Evolutionary conservation across 2,329 filamentous ascomycete species (phyloP), one percentile per base, ranked within the genome.

Genomic region (Plenodomus lindquistii): DNA sequence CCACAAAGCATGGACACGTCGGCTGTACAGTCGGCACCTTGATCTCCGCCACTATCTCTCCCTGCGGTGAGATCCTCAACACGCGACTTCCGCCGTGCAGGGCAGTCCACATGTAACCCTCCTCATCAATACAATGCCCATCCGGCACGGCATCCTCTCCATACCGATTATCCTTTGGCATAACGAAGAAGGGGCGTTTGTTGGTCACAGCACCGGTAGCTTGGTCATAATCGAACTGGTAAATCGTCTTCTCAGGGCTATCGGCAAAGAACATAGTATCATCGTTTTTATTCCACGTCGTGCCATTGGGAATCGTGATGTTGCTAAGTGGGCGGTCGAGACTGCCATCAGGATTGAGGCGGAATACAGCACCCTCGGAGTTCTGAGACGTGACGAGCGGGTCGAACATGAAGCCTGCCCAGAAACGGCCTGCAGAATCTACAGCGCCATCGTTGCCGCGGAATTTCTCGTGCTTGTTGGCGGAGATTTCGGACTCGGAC

Each of bases 51-150:
- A 92, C 78, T 22, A 96, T 73, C 62, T 85, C 76, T 2, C 90
- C 91, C 42, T 81, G 72, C 4, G 85, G 83, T 40, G 81, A 84
- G 64, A 96, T 86, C 69, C 88, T 84, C 57, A 96, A 75, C 19
- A 96, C 89, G 51, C 84, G 82, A 50, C 82, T 78, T 54, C 87
- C 88, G 44, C 91, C 91, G 67, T 90, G 94, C n/a, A 94, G 79
- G 7, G 90, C 89, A 52, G 88, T 86, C 92, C 93, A 97, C 63
- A 96, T 80, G 75, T 88, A 87, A n/a, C 91, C 91, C 45, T 95
- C 84, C 37, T 81, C 82, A 66, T 97, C 92, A 63, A 95, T 82
- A 54, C 87, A 86, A 73, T 93, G 92, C 2, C 92, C 92, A 72
- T 97, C 92, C 1, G 91, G 91, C 54, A 82, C 79, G 5, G 76